A percentile compares a stretch with the other conserved stretches of the same genome.
Conservation (phyloP, 1,139 yeast genomes). For the Zygoascus meyerae region DNA sequence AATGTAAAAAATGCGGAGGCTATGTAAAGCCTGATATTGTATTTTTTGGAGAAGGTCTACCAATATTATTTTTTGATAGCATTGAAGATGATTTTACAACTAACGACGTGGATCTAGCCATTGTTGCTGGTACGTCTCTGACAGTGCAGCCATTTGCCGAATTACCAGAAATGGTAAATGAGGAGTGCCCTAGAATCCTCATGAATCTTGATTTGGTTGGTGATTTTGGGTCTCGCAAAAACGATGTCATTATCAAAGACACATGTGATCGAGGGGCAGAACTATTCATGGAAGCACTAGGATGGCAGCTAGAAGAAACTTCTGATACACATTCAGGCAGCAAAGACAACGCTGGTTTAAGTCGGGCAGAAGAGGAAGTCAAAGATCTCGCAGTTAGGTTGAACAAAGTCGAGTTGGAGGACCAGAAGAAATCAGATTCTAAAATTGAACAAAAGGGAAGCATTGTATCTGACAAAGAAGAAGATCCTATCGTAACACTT, state of each 20-base stretch:
- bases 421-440: not conserved
- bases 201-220: slow-evolving; percentile 78
- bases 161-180: slow-evolving; percentile 60
- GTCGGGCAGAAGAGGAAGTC: slow-evolving; percentile 9
- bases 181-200: slow-evolving; percentile 50
- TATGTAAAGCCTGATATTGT: slow-evolving; percentile 89
- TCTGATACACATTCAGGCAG: slow-evolving; percentile 28
- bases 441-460: not conserved
- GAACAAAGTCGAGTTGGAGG: not conserved
- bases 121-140: slow-evolving; percentile 89
- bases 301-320: slow-evolving; percentile 51
- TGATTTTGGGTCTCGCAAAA: slow-evolving; percentile 45
- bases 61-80: slow-evolving; percentile 55
- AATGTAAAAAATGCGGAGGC: slow-evolving; percentile 48
- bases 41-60: slow-evolving; percentile 86
- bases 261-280: slow-evolving; percentile 62
- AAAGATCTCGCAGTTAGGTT: slow-evolving; percentile 13
- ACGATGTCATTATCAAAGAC: slow-evolving; percentile 56
- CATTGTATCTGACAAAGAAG: not conserved
- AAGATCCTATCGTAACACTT: not conserved
- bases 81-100: slow-evolving; percentile 48
- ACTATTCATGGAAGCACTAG: slow-evolving; percentile 47
- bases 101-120: slow-evolving; percentile 57
- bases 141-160: slow-evolving; percentile 87
- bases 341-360: not conserved